Conservation (phyloP, 2,329 filamentous ascomycete species). For the Akanthomyces dipterigenus region DNA sequence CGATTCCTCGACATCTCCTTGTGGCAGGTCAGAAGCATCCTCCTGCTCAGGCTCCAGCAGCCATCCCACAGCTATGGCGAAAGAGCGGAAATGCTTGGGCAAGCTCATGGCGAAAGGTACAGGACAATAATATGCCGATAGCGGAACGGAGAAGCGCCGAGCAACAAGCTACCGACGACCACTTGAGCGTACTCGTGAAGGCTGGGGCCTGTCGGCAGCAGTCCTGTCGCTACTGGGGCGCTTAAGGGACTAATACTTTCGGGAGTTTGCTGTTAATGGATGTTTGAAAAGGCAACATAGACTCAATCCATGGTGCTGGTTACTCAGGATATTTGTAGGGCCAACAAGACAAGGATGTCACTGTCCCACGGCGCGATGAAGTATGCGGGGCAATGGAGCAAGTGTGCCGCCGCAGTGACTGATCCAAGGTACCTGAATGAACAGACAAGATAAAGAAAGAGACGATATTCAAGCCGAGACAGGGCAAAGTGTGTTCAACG, state of each 20-base stretch:
- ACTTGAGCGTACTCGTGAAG: neutral
- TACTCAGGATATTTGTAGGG: neutral
- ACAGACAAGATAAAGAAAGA: neutral
- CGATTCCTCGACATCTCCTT: neutral
- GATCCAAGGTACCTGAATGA: neutral
- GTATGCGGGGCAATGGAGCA: neutral
- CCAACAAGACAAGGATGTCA: neutral
- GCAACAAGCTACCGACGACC: neutral
- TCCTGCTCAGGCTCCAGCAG: neutral
- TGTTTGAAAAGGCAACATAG: neutral
- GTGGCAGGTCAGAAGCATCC: neutral
- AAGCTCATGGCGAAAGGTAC: neutral
- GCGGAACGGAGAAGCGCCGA: neutral
- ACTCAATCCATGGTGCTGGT: neutral
- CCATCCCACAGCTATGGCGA: neutral
- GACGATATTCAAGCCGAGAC: neutral
- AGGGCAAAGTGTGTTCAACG: neutral
- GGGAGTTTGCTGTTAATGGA: neutral
- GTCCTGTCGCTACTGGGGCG: too few species aligned
- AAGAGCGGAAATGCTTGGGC: neutral
- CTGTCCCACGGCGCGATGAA: neutral
- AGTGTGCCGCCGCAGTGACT: neutral
- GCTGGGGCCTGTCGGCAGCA: neutral
- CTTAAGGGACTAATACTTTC: neutral
- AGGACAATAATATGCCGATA: neutral